Evolutionary conservation across 192 early-diverging fungal species (phyloP), one percentile per base, ranked within the genome.

Genomic region (Lunasporangiospora selenospora): DNA sequence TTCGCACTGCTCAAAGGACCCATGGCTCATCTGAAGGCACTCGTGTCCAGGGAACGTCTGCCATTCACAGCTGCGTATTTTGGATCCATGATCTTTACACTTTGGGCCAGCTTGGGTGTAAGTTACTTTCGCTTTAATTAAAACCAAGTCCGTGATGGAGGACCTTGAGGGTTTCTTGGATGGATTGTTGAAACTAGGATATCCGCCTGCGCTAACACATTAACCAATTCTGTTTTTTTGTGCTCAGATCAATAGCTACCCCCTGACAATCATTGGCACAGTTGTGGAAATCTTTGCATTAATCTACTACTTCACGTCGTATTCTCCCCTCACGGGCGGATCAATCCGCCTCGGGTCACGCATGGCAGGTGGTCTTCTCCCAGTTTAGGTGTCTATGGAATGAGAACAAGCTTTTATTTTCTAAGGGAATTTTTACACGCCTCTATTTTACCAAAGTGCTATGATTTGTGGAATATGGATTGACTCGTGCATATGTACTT

Each of bases 1-100:
- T 80, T 97, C 49, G 90, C 94, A 6, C 57, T 97, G 53, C 71
- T 97, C 45, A 80, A 87, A 41, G 95, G 95, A 6, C 94, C 92
- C 19, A 77, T 82, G 32, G 86, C 93, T 8, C 93, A 96, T 66
- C 49, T 93, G 33, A 80, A 83, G 55, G 93, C 95, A 56, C 79
- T 96, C 75, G 75, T 93, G 30, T 91, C 91, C 16, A 67, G 67
- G 44, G 90, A 93, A 40, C 82, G 97, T 33, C 50, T 95, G 31
- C 84, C 92, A 23, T 97, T 96, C 58, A 95, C 93, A 2, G 52
- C 73, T 16, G 75, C 85, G 9, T 97, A 97, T 62, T 71, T 97
- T 39, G 89, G 87, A 23, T 91, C 91, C 24, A 89, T 99, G 83
- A 71, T 81, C 29, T 76, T 93, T 45, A 96, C 94, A 2, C 81